Percentiles rank a stretch among this genome's conserved stretches.
Conservation (phyloP, 1,284 basidiomycete species). For the Ceratobasidium sp. region DNA sequence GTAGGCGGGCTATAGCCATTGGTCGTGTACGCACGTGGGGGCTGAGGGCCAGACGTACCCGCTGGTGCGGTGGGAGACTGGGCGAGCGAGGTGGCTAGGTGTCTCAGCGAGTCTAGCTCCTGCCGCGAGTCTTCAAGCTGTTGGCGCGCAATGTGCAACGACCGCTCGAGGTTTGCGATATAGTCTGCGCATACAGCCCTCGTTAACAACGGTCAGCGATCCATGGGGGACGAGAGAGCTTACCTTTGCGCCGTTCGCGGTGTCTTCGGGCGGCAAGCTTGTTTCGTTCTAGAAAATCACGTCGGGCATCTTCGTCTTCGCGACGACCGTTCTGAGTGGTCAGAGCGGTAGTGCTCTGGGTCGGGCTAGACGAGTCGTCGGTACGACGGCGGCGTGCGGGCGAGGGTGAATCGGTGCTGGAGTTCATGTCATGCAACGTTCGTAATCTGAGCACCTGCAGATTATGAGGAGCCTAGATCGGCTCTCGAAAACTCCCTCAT, state of each 20-base stretch:
- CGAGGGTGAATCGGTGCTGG: neutral
- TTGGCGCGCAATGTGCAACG: slow-evolving; percentile 26
- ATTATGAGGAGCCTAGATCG: too few species aligned
- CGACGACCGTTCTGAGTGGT: neutral
- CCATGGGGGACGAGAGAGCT: neutral
- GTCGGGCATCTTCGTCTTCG: slow-evolving; percentile 24
- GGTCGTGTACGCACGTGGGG: slow-evolving; percentile 11
- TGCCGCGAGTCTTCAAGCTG: slow-evolving; percentile 22
- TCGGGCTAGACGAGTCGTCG: neutral
- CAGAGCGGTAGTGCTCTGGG: neutral
- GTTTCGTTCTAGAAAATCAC: slow-evolving; percentile 30
- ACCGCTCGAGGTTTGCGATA: slow-evolving; percentile 32
- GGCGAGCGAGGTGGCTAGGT: slow-evolving; percentile 11
- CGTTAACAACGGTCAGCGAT: neutral
- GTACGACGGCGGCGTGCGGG: slow-evolving; percentile 1
- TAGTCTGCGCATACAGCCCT: slow-evolving; percentile 36
- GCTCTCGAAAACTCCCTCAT: too few species aligned
- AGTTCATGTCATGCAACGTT: too few species aligned
- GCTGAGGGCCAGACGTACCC: neutral
- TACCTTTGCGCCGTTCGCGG: slow-evolving; percentile 31
- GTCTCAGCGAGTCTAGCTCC: slow-evolving; percentile 26
- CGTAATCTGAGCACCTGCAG: too few species aligned
- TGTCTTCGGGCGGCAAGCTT: slow-evolving; percentile 34
- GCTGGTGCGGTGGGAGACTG: slow-evolving; percentile 2
- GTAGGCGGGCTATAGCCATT: slow-evolving; percentile 19